phyloP scores from a whole-genome alignment of 192 early-diverging fungal species.

The Mortierella antarctica region DNA sequence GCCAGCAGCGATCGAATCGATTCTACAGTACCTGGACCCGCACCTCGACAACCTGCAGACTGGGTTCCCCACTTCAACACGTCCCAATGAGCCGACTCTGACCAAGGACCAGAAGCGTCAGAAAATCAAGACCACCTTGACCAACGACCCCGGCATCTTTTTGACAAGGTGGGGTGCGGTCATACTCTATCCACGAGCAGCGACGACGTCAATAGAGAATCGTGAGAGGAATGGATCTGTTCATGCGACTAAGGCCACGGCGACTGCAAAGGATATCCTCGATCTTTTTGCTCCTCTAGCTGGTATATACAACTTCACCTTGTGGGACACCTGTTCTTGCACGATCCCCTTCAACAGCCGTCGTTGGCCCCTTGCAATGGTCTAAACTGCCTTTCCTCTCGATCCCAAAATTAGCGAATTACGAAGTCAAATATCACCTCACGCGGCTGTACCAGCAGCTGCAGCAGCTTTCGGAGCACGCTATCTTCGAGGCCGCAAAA shows the following conservation, averaged over 20 bases:
- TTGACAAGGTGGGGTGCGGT: slow-evolving; percentile 48
- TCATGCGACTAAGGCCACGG: background rate
- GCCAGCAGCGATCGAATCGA: slow-evolving; percentile 19
- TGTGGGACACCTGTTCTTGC: background rate
- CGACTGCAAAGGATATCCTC: slow-evolving; percentile 19
- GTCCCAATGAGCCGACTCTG: slow-evolving; percentile 34
- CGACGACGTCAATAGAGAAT: background rate
- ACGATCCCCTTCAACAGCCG: background rate
- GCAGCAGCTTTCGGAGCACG: slow-evolving; percentile 30
- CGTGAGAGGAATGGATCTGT: background rate
- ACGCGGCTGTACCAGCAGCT: slow-evolving; percentile 34
- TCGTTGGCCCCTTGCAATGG: no score
- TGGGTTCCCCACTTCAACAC: slow-evolving; percentile 43
- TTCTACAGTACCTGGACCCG: slow-evolving; percentile 44
- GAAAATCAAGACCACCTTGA: slow-evolving; percentile 29
- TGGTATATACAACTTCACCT: background rate
- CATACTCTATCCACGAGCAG: slow-evolving; percentile 44
- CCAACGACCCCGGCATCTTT: slow-evolving; percentile 32
- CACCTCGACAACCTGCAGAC: slow-evolving; percentile 38
- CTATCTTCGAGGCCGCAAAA: slow-evolving; percentile 3
- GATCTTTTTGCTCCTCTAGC: slow-evolving; percentile 41
- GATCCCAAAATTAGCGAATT: slow-evolving; percentile 18
- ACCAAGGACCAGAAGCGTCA: slow-evolving; percentile 26
- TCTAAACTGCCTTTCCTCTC: background rate
- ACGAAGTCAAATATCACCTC: slow-evolving; percentile 38